A percentile compares a stretch with the other conserved stretches of the same genome.
Evolutionary conservation across 164 flowering plant genomes (phyloP).

Genomic region (Berberis vulgaris): DNA sequence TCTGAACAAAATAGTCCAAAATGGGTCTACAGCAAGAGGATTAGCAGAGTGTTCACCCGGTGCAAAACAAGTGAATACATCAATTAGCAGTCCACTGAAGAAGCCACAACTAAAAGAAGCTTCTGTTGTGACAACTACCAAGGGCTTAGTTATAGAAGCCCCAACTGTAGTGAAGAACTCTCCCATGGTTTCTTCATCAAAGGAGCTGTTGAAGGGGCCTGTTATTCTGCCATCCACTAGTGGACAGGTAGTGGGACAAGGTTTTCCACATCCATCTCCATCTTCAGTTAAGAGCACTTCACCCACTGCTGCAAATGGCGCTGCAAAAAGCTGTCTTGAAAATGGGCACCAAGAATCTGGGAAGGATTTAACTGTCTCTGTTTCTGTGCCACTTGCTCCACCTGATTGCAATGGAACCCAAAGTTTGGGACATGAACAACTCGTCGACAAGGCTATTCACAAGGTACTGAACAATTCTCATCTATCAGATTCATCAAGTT

Average conservation of each 20-base stretch:
- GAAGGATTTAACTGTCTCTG: too few relatives aligned
- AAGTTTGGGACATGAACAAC: background rate
- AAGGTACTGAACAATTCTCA: background rate
- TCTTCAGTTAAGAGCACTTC: background rate
- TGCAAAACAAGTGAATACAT: slow-evolving; percentile 6
- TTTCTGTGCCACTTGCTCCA: background rate
- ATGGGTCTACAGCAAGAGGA: slow-evolving; percentile 16
- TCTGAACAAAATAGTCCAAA: slow-evolving; percentile 19
- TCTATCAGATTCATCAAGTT: background rate
- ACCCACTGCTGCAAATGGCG: background rate
- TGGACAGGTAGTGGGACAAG: background rate
- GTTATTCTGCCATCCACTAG: background rate
- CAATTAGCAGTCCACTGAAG: slow-evolving; percentile 7
- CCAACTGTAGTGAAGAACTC: background rate
- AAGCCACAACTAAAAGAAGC: slow-evolving; percentile 14
- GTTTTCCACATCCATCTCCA: background rate
- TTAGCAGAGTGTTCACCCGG: slow-evolving; percentile 12
- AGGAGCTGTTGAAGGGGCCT: background rate
- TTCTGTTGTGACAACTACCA: slow-evolving; percentile 11
- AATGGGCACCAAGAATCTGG: background rate
- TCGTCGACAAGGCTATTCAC: background rate
- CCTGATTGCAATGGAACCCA: background rate
- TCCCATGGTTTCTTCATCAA: background rate
- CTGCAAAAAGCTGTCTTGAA: background rate
- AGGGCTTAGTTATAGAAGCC: background rate